Base-by-base conservation (phyloP, 768 basidiomycete species). In the Phylloporus rhodoxanthus region DNA sequence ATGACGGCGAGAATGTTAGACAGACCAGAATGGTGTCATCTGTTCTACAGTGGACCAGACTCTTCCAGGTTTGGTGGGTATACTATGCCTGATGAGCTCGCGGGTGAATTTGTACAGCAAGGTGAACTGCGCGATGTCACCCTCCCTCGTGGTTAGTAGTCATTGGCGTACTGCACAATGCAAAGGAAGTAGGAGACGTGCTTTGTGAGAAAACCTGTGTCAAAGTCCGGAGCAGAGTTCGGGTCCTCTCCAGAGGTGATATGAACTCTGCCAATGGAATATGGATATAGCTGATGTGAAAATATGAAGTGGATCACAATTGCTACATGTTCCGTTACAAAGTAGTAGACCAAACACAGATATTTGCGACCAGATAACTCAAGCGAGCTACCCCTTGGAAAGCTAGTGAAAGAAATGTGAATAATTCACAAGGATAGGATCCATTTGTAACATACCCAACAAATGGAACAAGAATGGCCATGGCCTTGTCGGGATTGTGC, bases 91-190 rank as follows among this genome's bases (percentile, higher is more conserved):
- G 4, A 71, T 69, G 15, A 79, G 49, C 63, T 85, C 81, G 1
- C 81, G 70, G 3, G 59, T 48, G 44, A 70, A 73, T 57, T 84
- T 85, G 61, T 82, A 84, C 0, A 60, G 66, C 72, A 77, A 77
- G 48, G 69, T 68, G 45, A 82, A 55, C n/a, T 74, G 63, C 1
- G 58, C 70, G 7, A 84, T 17, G 56, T 80, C 78, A 3, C 68
- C 46, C 0, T 47, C 44, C 29, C 58, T 59, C 19, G 9, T 1
- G 2, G 15, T 38, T n/a, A n/a, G 26, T 17, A 15, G n/a, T 30
- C 3, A 42, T 43, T 2, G 19, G 20, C 19, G 21, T 17, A 14
- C 13, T 20, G 7, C 20, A 14, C 6, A 26, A 14, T 7, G 29
- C n/a, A 32, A 38, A 28, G 14, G 19, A 14, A 20, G 28, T 19